Conservation (phyloP, 2,329 filamentous ascomycete species). For the Pyrenochaeta sp. region DNA sequence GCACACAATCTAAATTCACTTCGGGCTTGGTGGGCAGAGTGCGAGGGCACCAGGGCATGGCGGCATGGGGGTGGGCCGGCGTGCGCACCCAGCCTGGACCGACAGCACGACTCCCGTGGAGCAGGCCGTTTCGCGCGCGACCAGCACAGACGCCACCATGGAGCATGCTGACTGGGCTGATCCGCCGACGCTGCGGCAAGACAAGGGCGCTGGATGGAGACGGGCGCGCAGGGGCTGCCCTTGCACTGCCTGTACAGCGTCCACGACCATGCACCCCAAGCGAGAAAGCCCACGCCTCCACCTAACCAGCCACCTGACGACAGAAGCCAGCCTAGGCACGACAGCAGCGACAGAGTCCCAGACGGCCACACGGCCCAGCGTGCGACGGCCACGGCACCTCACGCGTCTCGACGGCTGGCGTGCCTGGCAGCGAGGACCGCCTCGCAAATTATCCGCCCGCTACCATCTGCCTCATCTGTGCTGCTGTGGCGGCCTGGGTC, state of each 20-base stretch:
- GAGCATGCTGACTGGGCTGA: slow-evolving; percentile 47
- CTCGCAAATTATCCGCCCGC: no score
- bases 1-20: slow-evolving; percentile 49
- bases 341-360: slow-evolving; percentile 23
- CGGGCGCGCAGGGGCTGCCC: slow-evolving; percentile 28
- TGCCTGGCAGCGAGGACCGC: no score
- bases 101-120: slow-evolving; percentile 30
- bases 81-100: slow-evolving; percentile 38
- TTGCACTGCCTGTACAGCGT: slow-evolving; percentile 14
- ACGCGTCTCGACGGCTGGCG: slow-evolving; percentile 17
- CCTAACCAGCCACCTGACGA: slow-evolving; percentile 40
- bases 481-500: slow-evolving; percentile 22
- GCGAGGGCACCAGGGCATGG: slow-evolving; percentile 35
- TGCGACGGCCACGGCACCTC: slow-evolving; percentile 32
- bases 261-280: slow-evolving; percentile 39
- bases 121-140: slow-evolving; percentile 32
- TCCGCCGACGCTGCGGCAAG: slow-evolving; percentile 36
- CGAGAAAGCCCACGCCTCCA: slow-evolving; percentile 43
- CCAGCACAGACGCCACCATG: slow-evolving; percentile 37
- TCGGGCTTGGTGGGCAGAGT: slow-evolving; percentile 42
- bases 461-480: no score
- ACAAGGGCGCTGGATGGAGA: slow-evolving; percentile 27
- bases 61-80: slow-evolving; percentile 39
- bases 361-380: no score
- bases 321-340: slow-evolving; percentile 21